These are phyloP conservation scores for Ceratocystis papillata DNA, from an alignment of 2,329 filamentous ascomycete species.

Conservation along the genomic window DNA sequence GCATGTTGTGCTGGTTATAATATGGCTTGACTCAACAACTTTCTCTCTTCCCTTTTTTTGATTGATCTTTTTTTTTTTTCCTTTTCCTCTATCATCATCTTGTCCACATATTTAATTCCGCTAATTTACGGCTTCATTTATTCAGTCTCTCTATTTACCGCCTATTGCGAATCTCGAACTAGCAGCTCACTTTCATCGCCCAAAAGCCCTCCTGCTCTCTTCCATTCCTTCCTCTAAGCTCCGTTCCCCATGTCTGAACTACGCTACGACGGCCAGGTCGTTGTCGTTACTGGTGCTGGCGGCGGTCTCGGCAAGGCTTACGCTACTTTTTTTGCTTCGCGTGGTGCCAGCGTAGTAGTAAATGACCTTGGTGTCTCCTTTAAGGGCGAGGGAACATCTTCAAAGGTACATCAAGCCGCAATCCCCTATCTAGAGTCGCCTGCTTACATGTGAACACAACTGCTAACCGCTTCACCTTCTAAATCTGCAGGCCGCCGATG, in stretches of 20 bases:
- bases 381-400: slow-evolving; percentile 80
- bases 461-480: neutral
- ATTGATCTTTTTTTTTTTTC: neutral
- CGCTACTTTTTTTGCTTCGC: slow-evolving; percentile 80
- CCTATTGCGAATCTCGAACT: too few relatives aligned
- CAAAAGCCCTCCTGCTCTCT: neutral
- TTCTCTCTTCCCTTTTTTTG: neutral
- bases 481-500: slow-evolving; percentile 58
- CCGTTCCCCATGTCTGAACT: slow-evolving; percentile 51
- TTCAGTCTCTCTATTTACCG: too few relatives aligned
- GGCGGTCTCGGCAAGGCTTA: slow-evolving; percentile 72
- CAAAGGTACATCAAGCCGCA: slow-evolving; percentile 54
- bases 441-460: neutral
- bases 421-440: neutral
- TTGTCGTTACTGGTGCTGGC: slow-evolving; percentile 72
- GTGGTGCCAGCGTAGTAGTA: slow-evolving; percentile 89
- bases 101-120: too few relatives aligned
- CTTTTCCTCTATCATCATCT: too few relatives aligned
- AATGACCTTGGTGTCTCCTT: slow-evolving; percentile 91
- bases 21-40: neutral
- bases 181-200: neutral
- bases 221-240: neutral
- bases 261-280: slow-evolving; percentile 73
- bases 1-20: slow-evolving; percentile 1
- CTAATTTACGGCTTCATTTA: too few relatives aligned